Conservation (phyloP, 1,284 basidiomycete genomes). For the Cryptococcus hybrid region DNA sequence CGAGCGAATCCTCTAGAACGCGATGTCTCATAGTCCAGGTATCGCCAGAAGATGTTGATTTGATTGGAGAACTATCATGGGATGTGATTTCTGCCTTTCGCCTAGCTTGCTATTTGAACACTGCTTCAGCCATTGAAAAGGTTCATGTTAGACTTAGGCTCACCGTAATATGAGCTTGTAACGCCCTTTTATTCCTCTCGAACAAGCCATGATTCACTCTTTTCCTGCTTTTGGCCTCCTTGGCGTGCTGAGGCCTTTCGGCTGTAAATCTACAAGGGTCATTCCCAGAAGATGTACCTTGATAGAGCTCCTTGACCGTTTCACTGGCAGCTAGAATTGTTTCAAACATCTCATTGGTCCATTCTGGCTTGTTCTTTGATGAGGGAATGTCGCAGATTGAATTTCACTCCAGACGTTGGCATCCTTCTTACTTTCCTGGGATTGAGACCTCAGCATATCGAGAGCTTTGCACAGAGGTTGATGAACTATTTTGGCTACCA, state of each 20-base stretch:
- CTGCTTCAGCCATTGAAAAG: neutral
- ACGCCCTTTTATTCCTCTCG: constrained; percentile 21
- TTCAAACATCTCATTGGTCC: constrained; percentile 12
- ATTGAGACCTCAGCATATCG: neutral
- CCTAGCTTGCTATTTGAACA: neutral
- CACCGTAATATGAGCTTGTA: constrained; percentile 31
- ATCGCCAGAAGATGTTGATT: neutral
- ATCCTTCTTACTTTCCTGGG: neutral
- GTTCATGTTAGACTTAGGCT: neutral
- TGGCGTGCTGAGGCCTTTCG: neutral
- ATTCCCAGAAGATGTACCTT: neutral
- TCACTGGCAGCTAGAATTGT: constrained; percentile 1
- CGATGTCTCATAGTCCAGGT: constrained; percentile 25
- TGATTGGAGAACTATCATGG: neutral
- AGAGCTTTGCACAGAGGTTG: neutral
- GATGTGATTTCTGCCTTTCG: neutral
- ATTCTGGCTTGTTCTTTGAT: neutral
- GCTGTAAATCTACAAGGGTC: neutral
- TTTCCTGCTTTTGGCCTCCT: neutral
- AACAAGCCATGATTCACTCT: constrained; percentile 27
- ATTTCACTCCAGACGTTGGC: neutral
- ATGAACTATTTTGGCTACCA: neutral
- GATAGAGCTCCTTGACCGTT: constrained; percentile 2
- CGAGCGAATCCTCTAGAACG: constrained; percentile 32
- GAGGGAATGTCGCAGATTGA: neutral